Percentiles rank a stretch among this genome's conserved stretches.
phyloP scores from a whole-genome alignment of 192 early-diverging fungal genomes.

The Backusella tuberculispora region DNA sequence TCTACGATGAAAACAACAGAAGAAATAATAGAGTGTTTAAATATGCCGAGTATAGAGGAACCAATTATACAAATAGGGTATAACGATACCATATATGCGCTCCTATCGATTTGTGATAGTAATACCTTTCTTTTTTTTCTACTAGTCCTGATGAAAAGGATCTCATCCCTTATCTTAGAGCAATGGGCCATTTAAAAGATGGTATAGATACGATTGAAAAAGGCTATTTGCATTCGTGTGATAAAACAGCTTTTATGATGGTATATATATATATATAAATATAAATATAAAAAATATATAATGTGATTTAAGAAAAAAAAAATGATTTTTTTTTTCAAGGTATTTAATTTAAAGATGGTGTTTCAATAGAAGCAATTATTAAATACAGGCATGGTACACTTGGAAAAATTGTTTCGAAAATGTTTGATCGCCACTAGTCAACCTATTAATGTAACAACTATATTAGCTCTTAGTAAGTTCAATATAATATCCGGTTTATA shows the following conservation, averaged over 20 bases:
- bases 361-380: slow-evolving; percentile 47
- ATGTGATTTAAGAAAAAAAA: too few species aligned
- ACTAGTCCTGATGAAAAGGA: slow-evolving; percentile 57
- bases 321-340: neutral
- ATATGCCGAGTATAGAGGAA: slow-evolving; percentile 70
- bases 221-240: slow-evolving; percentile 40
- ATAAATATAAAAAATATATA: too few species aligned
- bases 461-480: slow-evolving; percentile 28
- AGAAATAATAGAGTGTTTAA: slow-evolving; percentile 67
- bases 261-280: too few species aligned
- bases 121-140: neutral
- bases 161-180: slow-evolving; percentile 60
- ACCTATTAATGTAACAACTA: slow-evolving; percentile 43
- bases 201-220: slow-evolving; percentile 45
- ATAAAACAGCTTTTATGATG: slow-evolving; percentile 50
- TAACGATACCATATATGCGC: neutral
- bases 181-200: slow-evolving; percentile 58
- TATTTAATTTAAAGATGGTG: neutral
- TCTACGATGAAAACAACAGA: slow-evolving; percentile 62
- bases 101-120: neutral
- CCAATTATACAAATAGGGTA: slow-evolving; percentile 68
- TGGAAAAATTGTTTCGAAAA: slow-evolving; percentile 61
- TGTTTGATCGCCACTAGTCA: slow-evolving; percentile 47
- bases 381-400: slow-evolving; percentile 56
- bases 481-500: neutral